A percentile compares a stretch with the other conserved stretches of the same genome.
These are phyloP conservation scores for Thielaviopsis punctulata DNA, from an alignment of 2,329 filamentous ascomycete genomes.

Conservation along the genomic window DNA sequence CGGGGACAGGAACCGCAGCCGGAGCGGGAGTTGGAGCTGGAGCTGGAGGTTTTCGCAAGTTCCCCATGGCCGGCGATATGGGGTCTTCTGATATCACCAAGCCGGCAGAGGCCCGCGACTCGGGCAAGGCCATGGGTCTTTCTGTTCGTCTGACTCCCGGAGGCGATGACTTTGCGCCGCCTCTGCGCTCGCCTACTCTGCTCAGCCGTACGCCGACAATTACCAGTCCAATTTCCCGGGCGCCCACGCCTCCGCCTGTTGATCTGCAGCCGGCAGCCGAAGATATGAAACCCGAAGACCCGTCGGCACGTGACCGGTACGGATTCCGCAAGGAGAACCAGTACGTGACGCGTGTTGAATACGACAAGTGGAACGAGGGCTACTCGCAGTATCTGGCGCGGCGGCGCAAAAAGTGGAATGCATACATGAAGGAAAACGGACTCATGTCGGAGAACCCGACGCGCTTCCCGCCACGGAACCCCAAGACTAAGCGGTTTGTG, in stretches of 20 bases:
- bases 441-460: constrained; percentile 55
- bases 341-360: constrained; percentile 58
- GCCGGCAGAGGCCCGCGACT: constrained; percentile 28
- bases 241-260: constrained; percentile 13
- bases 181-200: constrained; percentile 10
- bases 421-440: constrained; percentile 58
- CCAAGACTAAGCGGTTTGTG: constrained; percentile 77
- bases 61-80: neutral
- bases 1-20: neutral
- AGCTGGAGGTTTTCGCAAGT: no score
- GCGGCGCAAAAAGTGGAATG: constrained; percentile 66
- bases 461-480: constrained; percentile 61
- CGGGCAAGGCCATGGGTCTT: constrained; percentile 30
- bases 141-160: neutral
- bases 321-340: constrained; percentile 82
- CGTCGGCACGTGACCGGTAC: constrained; percentile 55
- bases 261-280: constrained; percentile 16
- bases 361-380: constrained; percentile 61
- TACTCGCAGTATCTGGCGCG: constrained; percentile 63
- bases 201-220: constrained; percentile 9
- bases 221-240: constrained; percentile 11
- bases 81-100: neutral
- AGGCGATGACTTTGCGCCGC: neutral
- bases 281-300: constrained; percentile 28
- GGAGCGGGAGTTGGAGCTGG: no score